Conservation (phyloP, 2,329 filamentous ascomycete species). For the Apiospora pterosperma region DNA sequence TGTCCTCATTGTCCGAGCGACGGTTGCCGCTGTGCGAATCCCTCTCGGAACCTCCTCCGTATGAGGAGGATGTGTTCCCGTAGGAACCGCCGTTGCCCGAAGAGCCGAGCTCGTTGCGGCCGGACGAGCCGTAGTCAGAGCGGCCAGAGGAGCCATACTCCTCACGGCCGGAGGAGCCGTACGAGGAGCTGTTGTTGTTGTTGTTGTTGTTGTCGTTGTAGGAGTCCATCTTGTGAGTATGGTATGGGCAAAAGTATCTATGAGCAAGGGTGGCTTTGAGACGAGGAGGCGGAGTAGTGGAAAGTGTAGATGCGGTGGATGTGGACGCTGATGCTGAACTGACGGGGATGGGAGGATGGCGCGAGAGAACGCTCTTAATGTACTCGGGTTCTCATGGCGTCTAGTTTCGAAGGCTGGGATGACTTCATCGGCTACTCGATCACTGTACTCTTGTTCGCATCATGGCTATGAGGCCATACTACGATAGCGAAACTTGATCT, state of each 20-base stretch:
- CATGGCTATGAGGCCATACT: neutral
- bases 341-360: neutral
- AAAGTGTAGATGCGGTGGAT: neutral
- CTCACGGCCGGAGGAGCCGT: conserved; percentile 1
- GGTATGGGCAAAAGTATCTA: neutral
- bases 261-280: neutral
- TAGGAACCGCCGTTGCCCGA: neutral
- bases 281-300: neutral
- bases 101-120: conserved; percentile 3
- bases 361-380: neutral
- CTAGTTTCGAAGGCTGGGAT: neutral
- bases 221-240: neutral
- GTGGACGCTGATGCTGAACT: neutral
- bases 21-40: neutral
- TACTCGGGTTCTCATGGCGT: neutral
- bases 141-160: conserved; percentile 1
- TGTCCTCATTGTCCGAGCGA: neutral
- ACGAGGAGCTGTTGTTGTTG: conserved; percentile 4
- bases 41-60: neutral
- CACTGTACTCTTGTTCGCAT: neutral
- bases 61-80: neutral
- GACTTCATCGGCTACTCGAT: neutral
- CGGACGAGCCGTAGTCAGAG: neutral
- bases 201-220: conserved; percentile 5
- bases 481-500: neutral